Percentiles rank a stretch among this genome's conserved stretches.
Evolutionary conservation across 495 filamentous ascomycete species (phyloP).

Genomic region (Talaromyces liani): DNA sequence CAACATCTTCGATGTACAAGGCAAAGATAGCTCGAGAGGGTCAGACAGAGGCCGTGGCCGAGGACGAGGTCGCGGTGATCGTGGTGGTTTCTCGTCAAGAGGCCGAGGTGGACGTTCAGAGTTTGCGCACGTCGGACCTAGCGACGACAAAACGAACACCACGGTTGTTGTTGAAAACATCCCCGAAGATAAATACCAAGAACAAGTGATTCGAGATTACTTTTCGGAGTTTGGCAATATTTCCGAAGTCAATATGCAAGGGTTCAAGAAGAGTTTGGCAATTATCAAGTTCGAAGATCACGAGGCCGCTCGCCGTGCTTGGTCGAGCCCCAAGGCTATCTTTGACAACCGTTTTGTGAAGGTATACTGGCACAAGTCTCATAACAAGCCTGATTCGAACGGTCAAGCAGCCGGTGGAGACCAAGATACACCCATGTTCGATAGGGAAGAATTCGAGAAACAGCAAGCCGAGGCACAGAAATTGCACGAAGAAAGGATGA

Average conservation of each 20-base stretch:
- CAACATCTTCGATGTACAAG: slow-evolving; percentile 31
- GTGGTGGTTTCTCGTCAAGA: slow-evolving; percentile 33
- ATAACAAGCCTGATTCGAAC: slow-evolving; percentile 33
- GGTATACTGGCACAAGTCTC: slow-evolving; percentile 86
- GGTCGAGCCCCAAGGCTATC: slow-evolving; percentile 85
- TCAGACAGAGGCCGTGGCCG: slow-evolving; percentile 36
- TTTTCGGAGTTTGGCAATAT: slow-evolving; percentile 83
- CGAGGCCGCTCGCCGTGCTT: slow-evolving; percentile 70
- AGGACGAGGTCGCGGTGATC: slow-evolving; percentile 38
- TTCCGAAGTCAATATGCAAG: slow-evolving; percentile 62
- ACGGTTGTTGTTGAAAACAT: slow-evolving; percentile 91
- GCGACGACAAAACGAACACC: slow-evolving; percentile 63
- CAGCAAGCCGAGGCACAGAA: slow-evolving; percentile 77
- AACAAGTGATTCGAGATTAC: slow-evolving; percentile 66
- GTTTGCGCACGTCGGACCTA: slow-evolving; percentile 70
- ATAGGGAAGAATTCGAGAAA: slow-evolving; percentile 69
- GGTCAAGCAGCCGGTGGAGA: slow-evolving; percentile 17
- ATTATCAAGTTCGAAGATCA: slow-evolving; percentile 73
- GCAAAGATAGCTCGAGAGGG: slow-evolving; percentile 20
- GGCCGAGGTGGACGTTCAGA: slow-evolving; percentile 51
- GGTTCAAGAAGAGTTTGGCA: slow-evolving; percentile 63
- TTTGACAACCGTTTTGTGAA: slow-evolving; percentile 98
- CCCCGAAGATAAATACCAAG: slow-evolving; percentile 76
- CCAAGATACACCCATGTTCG: slow-evolving; percentile 42
- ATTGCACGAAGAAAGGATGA: slow-evolving; percentile 65